These are phyloP conservation scores for Mimosa pudica DNA, from an alignment of 306 rosid genomes.

Conservation along the genomic window DNA sequence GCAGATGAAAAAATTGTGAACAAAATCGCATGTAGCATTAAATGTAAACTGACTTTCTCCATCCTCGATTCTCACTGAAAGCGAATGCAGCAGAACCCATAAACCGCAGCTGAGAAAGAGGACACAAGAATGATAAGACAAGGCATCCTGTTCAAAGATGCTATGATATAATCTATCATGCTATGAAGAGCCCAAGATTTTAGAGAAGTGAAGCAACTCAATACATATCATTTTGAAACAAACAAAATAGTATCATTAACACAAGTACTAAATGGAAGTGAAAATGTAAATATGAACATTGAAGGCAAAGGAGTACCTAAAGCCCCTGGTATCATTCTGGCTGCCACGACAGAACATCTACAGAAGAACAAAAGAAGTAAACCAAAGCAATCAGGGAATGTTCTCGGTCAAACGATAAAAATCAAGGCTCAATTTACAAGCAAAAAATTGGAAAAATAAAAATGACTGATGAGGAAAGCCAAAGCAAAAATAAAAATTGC, in stretches of 20 bases:
- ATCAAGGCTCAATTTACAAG: neutral
- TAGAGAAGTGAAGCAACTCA: neutral
- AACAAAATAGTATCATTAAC: neutral
- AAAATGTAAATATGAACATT: slow-evolving; percentile 1
- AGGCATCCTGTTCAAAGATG: slow-evolving; percentile 13
- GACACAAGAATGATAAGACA: slow-evolving; percentile 25
- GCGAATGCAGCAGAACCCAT: slow-evolving; percentile 97
- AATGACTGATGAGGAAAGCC: neutral
- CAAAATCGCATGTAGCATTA: slow-evolving; percentile 75
- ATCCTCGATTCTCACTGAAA: slow-evolving; percentile 84
- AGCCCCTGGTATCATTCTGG: slow-evolving; percentile 89
- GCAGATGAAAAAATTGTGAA: slow-evolving; percentile 81
- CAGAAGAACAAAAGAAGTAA: slow-evolving; percentile 38
- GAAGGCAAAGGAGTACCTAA: slow-evolving; percentile 63
- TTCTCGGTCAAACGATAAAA: neutral
- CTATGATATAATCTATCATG: slow-evolving; percentile 1
- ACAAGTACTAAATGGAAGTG: slow-evolving; percentile 14
- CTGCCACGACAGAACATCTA: slow-evolving; percentile 99
- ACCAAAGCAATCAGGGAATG: slow-evolving; percentile 35
- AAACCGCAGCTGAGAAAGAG: slow-evolving; percentile 77
- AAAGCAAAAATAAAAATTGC: neutral
- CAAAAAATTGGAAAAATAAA: neutral
- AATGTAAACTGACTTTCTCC: slow-evolving; percentile 90
- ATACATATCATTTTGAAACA: neutral
- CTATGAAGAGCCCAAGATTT: slow-evolving; percentile 3